Base-by-base conservation (phyloP, 371 early-diverging fungal genomes). In the Rhizopus arrhizus region DNA sequence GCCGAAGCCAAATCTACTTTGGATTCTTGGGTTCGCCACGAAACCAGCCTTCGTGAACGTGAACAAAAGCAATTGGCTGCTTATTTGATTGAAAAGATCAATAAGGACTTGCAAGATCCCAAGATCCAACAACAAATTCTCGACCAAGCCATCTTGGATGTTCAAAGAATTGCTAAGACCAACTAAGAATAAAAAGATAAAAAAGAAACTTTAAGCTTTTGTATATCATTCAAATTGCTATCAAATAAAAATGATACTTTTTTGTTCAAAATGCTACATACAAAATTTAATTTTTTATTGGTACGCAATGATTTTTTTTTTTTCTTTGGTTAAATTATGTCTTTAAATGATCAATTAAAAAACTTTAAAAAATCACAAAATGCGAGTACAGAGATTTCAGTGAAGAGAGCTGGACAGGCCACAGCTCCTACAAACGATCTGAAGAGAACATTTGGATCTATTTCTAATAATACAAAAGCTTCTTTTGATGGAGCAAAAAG, bases 1-100 rank as follows among this genome's bases (percentile, higher is more conserved):
- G 50, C 77, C 40, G 96, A 97, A 79, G 86, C 92, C 75, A 95
- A 95, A 88, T 41, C 84, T 29, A 91, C 92, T 62, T 82, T 97
- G 32, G 97, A 97, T 79, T 88, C 91, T 49, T 96, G 96, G 96
- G 96, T 96, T 52, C 96, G 97, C 70, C 92, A 96, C 72, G 96
- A 97, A 82, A 83, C 90, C 70, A 83, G 84, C 40, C 82, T 97
- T 62, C 95, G 98, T 75, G 96, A 96, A 76, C 88, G 85, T 62
- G 93, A 95, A 84, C 97, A 97, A 84, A 90, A 89, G 85, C 82
- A 89, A 56, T 78, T 96, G 68, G 92, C 92, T 59, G 83, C 86
- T 59, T 80, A 83, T 68, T 91, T 97, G 80, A 93, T 97, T 69
- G 88, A 84, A 72, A 89, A 85, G 77, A 86, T 96, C 73, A 86